Base-by-base conservation (phyloP, 306 rosid genomes). In the Cucurbita maxima region DNA sequence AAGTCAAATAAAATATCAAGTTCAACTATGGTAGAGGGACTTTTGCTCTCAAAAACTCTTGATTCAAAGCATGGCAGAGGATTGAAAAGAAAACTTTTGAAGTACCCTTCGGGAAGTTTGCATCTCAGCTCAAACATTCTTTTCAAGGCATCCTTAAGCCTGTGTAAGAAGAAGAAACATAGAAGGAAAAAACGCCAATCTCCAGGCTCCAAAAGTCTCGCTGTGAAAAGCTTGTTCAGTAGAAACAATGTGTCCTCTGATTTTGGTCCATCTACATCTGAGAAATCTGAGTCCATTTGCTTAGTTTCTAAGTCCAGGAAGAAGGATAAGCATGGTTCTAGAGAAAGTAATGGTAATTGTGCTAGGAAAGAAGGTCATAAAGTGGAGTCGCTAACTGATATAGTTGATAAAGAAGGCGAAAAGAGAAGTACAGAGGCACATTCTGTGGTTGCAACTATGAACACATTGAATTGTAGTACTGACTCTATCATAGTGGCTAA, bases 191-290 rank as follows among this genome's bases (percentile, higher is more conserved):
- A 80, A 56, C 44, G 41, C 66, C 76, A 0, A 12, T 14, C 22
- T 68, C 41, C 50, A 51, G 81, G 72, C 59, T 20, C 58, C 64
- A 85, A 78, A 76, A 71, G 16, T 70, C 75, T 45, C 38, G 50
- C 50, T 10, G 87, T 79, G 66, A 83, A 56, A 52, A 68, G 57
- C 13, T 69, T 69, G 58, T 77, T 77, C 57, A 18, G 77, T 50
- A 81, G 59, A 52, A 56, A 58, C 69, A 53, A 77, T 75, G 30
- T 53, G 18, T 74, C 79, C 58, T 82, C 90, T 50, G 89, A 83
- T 73, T n/a, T 52, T 52, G 87, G 80, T 69, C 91, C 92, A 61
- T 89, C 90, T 73, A 90, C 84, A 30, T 62, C 83, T 54, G 87
- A 81, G 50, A 80, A 77, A 67, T 60, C 83, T 62, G 63, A 25